Evolutionary conservation across 108 stramenopile genomes (phyloP).

Genomic region (Bacterosira constricta): DNA sequence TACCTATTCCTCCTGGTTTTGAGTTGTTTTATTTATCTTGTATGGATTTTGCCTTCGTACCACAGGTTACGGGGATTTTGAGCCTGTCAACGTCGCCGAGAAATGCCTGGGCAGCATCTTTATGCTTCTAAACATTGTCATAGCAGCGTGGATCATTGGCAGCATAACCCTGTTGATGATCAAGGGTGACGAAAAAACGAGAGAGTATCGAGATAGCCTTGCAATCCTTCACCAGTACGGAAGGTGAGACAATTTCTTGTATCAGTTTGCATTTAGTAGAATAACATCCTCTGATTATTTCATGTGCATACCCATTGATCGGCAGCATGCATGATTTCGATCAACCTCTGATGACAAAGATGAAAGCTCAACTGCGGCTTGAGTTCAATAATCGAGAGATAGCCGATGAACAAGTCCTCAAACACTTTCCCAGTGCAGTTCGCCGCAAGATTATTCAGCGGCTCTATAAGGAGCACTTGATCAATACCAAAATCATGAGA

Average conservation of each 20-base stretch:
- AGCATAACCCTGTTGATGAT: slow-evolving; percentile 57
- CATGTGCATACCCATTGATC: slow-evolving; percentile 18
- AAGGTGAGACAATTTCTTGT: slow-evolving; percentile 16
- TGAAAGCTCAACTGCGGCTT: slow-evolving; percentile 45
- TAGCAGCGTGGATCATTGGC: slow-evolving; percentile 55
- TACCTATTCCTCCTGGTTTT: no score
- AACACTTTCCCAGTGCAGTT: slow-evolving; percentile 51
- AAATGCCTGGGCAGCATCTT: slow-evolving; percentile 45
- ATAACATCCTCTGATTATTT: slow-evolving; percentile 29
- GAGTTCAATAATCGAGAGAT: slow-evolving; percentile 59
- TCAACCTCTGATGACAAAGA: slow-evolving; percentile 15
- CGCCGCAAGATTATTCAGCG: slow-evolving; percentile 54
- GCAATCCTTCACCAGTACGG: slow-evolving; percentile 34
- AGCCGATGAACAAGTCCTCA: slow-evolving; percentile 55
- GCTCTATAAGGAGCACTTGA: slow-evolving; percentile 43
- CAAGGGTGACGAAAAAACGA: slow-evolving; percentile 55
- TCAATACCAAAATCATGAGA: slow-evolving; percentile 47
- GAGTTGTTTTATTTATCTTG: not conserved
- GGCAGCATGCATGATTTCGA: slow-evolving; percentile 53
- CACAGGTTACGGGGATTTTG: slow-evolving; percentile 54
- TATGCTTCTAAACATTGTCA: slow-evolving; percentile 53
- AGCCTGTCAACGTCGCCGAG: slow-evolving; percentile 39
- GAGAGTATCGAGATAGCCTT: slow-evolving; percentile 54
- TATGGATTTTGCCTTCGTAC: not conserved
- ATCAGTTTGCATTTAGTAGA: slow-evolving; percentile 16